Evolutionary conservation across 345 rosid species (phyloP).

Genomic region (Eucalyptus marginata): DNA sequence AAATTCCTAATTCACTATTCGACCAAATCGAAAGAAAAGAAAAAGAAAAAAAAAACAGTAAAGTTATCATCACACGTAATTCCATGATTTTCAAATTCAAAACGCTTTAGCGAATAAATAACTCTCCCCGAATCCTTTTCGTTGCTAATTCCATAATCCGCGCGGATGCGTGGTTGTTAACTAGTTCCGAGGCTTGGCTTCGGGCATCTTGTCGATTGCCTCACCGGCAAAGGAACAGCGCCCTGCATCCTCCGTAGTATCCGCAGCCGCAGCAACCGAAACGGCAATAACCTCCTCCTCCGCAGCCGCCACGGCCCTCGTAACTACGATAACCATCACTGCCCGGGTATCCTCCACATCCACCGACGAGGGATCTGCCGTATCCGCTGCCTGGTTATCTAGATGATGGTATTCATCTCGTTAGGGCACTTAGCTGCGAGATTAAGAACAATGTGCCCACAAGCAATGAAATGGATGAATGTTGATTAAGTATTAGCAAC

Average conservation of each 20-base stretch:
- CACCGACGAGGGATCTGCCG: background rate
- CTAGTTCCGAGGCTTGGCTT: background rate
- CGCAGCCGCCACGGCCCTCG: background rate
- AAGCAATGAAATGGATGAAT: background rate
- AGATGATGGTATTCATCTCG: background rate
- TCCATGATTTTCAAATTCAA: background rate
- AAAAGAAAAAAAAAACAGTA: background rate
- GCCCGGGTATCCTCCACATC: background rate
- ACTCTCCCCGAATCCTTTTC: background rate
- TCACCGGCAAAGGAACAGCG: conserved; percentile 2
- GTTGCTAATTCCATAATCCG: background rate
- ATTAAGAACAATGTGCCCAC: background rate
- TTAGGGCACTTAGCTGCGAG: background rate
- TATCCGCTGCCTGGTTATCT: background rate
- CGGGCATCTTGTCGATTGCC: background rate
- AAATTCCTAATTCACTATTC: background rate
- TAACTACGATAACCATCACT: background rate
- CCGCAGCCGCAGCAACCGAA: background rate
- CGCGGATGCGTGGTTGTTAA: background rate
- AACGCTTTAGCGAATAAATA: background rate
- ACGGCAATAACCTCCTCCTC: background rate
- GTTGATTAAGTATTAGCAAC: background rate
- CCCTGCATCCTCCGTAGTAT: background rate
- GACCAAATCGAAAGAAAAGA: background rate
- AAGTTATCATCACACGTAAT: background rate